Conservation (phyloP, 2,329 filamentous ascomycete genomes). For the Cyphellophora europaea region DNA sequence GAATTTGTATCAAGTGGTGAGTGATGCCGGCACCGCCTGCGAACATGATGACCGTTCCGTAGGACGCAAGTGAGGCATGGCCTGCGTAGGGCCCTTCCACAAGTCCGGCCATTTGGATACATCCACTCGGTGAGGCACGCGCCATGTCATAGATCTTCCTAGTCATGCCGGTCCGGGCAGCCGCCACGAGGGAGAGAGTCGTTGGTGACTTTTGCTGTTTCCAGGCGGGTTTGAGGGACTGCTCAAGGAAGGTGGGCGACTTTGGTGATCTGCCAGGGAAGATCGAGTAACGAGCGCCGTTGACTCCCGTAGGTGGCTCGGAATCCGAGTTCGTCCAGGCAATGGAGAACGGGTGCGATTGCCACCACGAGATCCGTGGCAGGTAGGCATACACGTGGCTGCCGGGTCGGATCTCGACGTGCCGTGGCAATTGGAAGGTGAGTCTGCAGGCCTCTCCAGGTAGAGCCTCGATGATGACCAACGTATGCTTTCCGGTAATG, state of each 20-base stretch:
- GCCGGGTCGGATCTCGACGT: conserved; percentile 44
- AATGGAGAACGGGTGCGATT: conserved; percentile 40
- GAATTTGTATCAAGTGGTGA: conserved; percentile 53
- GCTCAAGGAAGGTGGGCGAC: conserved; percentile 16
- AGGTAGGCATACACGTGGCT: conserved; percentile 54
- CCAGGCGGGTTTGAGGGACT: conserved; percentile 13
- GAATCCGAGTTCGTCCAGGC: conserved; percentile 32
- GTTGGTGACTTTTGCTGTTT: conserved; percentile 17
- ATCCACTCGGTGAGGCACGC: conserved; percentile 36
- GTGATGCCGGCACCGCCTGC: conserved; percentile 59
- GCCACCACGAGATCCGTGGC: conserved; percentile 38
- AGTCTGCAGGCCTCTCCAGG: conserved; percentile 52
- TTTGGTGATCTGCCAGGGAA: conserved; percentile 6
- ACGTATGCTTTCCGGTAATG: conserved; percentile 37
- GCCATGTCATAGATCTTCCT: conserved; percentile 50
- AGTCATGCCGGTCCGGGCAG: conserved; percentile 56
- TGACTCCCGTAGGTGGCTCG: conserved; percentile 14
- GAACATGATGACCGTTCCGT: conserved; percentile 58
- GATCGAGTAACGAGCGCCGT: conserved; percentile 2
- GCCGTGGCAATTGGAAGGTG: conserved; percentile 49
- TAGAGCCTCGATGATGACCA: conserved; percentile 48
- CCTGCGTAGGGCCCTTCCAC: conserved; percentile 58
- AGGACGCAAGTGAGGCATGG: conserved; percentile 48
- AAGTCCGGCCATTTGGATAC: conserved; percentile 44
- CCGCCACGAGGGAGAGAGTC: conserved; percentile 47